Evolutionary conservation across 257 asterid species (phyloP).

Genomic region (Nicotiana benthamiana): DNA sequence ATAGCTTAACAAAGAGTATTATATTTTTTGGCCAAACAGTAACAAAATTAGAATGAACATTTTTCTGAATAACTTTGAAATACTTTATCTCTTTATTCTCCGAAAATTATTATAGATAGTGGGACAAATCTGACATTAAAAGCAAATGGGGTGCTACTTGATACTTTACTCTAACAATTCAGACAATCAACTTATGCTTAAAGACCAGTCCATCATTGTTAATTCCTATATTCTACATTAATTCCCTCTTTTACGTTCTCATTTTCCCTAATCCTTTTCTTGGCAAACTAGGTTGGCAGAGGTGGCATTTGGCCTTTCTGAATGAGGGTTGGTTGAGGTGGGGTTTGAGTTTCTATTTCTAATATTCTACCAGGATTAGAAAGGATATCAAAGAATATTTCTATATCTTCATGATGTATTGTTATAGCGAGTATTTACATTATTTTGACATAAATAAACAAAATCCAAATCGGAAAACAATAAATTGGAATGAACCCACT

Average conservation of each 20-base stretch:
- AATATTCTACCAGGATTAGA: background rate
- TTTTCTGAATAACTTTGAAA: background rate
- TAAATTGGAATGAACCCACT: background rate
- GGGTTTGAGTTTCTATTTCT: background rate
- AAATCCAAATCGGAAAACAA: background rate
- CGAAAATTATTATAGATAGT: background rate
- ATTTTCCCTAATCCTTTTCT: background rate
- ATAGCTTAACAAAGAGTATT: too few relatives aligned
- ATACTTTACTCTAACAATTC: background rate
- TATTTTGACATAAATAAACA: background rate
- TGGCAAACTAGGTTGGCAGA: background rate
- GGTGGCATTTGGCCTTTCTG: background rate
- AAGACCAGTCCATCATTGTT: background rate
- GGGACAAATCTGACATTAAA: background rate
- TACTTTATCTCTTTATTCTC: background rate
- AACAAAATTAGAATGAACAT: too few relatives aligned
- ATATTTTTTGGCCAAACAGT: too few relatives aligned
- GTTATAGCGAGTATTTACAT: background rate
- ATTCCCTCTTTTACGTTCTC: background rate
- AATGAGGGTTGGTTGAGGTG: background rate
- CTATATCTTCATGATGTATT: background rate
- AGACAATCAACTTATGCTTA: background rate
- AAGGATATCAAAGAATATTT: background rate
- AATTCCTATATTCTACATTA: background rate
- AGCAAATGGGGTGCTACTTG: background rate